Evolutionary conservation across 257 asterid genomes (phyloP), one percentile per base, ranked within the genome.

Genomic region (Leptodermis oblonga): DNA sequence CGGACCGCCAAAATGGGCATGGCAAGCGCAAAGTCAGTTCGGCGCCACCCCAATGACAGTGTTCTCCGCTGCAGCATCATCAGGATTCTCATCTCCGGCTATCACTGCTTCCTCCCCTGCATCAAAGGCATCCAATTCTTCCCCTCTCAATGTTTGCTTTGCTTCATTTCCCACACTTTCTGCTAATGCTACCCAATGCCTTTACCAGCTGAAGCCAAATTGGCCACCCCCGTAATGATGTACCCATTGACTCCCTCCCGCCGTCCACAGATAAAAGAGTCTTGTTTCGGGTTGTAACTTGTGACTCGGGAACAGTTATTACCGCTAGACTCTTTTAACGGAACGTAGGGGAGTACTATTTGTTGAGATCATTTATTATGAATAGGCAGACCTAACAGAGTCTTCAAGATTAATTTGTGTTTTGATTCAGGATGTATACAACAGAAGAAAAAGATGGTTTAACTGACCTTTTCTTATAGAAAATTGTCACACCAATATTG

Each of bases 31-130:
- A 45, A 77, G 65, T 56, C 79, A 75, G 56, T 69, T 23, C 58
- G 65, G 70, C 22, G 64, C 78, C 5, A 76, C 72, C 64, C 85
- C 86, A 70, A 43, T 72, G 62, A 70, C 86, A 74, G 67, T 72
- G 74, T 68, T 75, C 46, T 53, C 75, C 1, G 22, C 77, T 80
- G 95, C 96, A 87, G 96, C 96, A 90, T 89, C 96, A 89, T 89
- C 96, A 87, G 96, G 96, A 89, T 89, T 89, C 96, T 72, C 88
- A 77, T 69, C 84, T 67, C 79, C 84, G 71, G 82, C 76, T 70
- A 77, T 80, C 70, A 51, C 42, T 59, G 69, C 81, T 58, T 49
- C 78, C 41, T 62, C 81, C 64, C 67, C 80, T 63, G 51, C 72
- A 54, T 33, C 74, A 20, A 62, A 65, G 26, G 67, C 62, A 41